Base-by-base conservation (phyloP, 2,329 filamentous ascomycete species). In the Trichophaea hybrida region DNA sequence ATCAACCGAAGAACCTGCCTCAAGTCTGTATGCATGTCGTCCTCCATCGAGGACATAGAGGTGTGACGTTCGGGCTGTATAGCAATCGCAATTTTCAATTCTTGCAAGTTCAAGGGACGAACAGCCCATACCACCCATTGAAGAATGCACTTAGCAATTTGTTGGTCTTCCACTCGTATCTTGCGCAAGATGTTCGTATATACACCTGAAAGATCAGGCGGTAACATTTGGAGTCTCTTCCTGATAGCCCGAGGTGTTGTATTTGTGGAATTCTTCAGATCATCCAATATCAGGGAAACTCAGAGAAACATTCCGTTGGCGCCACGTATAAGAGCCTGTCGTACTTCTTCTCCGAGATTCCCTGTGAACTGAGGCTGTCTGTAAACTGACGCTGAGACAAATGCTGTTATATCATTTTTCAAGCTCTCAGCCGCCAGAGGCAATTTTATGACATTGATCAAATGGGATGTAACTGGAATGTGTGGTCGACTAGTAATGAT, bases 71-170 rank as follows among this genome's bases (percentile, higher is more conserved):
- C 52, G n/a, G n/a, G n/a, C n/a, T 33, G 38, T 1, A 64, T 57
- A 1, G 67, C 63, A 37, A 65, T 59, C 1, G 62, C 66, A 12
- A 66, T 60, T 33, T 59, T 65, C 10, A 64, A 37, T 48, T 67
- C 65, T 10, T 59, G 51, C 2, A 67, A 33, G 0, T 54, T 67
- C 15, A 68, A 61, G 0, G 67, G 61, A 8, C 57, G 54, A 7
- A 57, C 52, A 1, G 64, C 65, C 12, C 59, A 62, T 5, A 64
- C 24, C 10, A 68, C 57, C 10, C 66, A 61, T n/a, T 51, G 57
- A 4, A 66, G 61, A 56, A 68, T 52, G 24, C n/a, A 58, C 66
- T 17, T 59, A 52, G 64, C 60, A 15, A 0, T 55, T 38, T 17
- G 61, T 49, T 12, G 60, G 55, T 17, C 58, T 51, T 38, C 13